Evolutionary conservation across 495 filamentous ascomycete species (phyloP), one percentile per base, ranked within the genome.

Genomic region (Talaromyces ruber): DNA sequence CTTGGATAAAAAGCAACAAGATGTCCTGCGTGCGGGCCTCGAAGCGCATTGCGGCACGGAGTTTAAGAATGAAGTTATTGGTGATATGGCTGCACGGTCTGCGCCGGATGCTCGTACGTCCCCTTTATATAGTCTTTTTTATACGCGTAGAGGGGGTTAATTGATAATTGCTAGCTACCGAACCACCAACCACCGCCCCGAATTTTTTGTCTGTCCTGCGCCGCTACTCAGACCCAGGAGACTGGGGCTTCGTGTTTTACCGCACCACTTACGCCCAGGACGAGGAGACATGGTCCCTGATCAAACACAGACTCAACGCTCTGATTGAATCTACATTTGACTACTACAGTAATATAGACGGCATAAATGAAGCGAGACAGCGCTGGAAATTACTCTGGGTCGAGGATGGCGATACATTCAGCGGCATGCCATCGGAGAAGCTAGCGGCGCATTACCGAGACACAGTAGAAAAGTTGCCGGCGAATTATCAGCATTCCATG

Each of bases 11-110:
- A 22, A 47, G 58, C 30, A 59, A 59, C 58, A 47, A 59, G 32
- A 59, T 45, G 22, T 25, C 22, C 2, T 59, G 18, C 58, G 58
- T 43, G 58, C 58, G 22, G 58, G 58, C 16, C 22, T 59, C 3
- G 58, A 59, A 22, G 58, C 58, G 25, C 34, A 59, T 59, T 59
- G 58, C 58, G 58, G 58, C n/a, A 59, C 58, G 32, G 58, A 59
- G 39, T 59, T 59, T 45, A 59, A 59, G 21, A 26, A 59, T 47
- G 58, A 59, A 37, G 58, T 59, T 22, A 32, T 59, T 11, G 39
- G 18, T 16, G 58, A 59, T 45, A 59, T 59, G 8, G 26, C 2
- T 11, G 58, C 32, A 7, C 4, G 58, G 14, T 45, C 58, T 43
- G 1, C 26, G 16, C n/a, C 24, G 26, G 18, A 59, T 14, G 8